A percentile compares a stretch with the other conserved stretches of the same genome.
Conservation (phyloP, 192 early-diverging fungal genomes). For the Rhizophagus prolifer region DNA sequence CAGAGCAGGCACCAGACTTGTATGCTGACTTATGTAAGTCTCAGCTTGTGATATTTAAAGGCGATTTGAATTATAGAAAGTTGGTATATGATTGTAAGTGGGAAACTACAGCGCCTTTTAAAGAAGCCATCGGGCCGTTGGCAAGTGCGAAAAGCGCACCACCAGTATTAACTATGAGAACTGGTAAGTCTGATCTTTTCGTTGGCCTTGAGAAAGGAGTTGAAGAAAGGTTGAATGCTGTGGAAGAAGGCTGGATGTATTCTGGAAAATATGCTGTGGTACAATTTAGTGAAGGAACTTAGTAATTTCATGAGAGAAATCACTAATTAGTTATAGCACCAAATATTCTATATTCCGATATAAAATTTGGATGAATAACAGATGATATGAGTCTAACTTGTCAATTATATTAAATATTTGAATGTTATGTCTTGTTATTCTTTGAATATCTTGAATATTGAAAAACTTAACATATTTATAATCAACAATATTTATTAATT, state of each 20-base stretch:
- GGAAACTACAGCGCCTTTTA: slow-evolving; percentile 78
- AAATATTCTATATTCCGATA: no score
- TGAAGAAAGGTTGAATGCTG: slow-evolving; percentile 48
- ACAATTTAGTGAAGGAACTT: slow-evolving; percentile 31
- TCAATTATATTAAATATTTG: no score
- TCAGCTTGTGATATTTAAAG: slow-evolving; percentile 88
- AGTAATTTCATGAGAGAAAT: not conserved
- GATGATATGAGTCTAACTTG: no score
- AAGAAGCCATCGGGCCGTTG: slow-evolving; percentile 78
- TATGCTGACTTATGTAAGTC: slow-evolving; percentile 59
- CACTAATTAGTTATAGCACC: no score
- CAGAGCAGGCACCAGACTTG: slow-evolving; percentile 61
- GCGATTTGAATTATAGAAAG: slow-evolving; percentile 96
- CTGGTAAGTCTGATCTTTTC: slow-evolving; percentile 84
- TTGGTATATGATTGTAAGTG: slow-evolving; percentile 88
- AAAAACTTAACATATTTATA: no score
- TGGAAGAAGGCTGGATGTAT: slow-evolving; percentile 61
- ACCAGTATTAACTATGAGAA: slow-evolving; percentile 74
- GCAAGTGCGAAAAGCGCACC: slow-evolving; percentile 52
- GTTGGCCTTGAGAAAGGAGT: slow-evolving; percentile 65
- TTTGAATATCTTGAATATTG: no score
- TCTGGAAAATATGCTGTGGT: slow-evolving; percentile 73
- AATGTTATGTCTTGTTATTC: no score
- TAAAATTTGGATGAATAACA: no score
- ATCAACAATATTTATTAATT: no score